Percentiles rank a stretch among this genome's conserved stretches.
These are phyloP conservation scores for Verticillium nubilum DNA, from an alignment of 2,329 filamentous ascomycete genomes.

Conservation along the genomic window DNA sequence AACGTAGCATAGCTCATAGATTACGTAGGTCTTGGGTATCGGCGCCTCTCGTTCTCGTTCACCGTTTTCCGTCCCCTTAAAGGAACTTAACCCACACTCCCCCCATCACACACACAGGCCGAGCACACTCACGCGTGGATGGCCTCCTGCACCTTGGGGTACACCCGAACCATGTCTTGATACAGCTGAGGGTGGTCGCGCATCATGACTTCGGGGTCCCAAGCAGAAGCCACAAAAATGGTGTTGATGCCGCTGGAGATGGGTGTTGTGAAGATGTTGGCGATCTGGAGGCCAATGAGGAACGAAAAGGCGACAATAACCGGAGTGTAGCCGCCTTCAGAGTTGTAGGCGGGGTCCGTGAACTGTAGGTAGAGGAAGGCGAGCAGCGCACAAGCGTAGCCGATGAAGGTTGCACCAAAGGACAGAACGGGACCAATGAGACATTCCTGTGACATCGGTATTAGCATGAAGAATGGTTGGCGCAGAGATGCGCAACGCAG, in stretches of 20 bases:
- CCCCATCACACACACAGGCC: neutral
- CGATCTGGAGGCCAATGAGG: constrained; percentile 84
- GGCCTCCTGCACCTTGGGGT: constrained; percentile 75
- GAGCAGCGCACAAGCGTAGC: constrained; percentile 73
- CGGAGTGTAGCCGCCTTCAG: constrained; percentile 60
- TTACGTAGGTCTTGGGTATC: neutral
- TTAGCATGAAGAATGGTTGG: neutral
- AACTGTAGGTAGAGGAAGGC: constrained; percentile 83
- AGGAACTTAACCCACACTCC: neutral
- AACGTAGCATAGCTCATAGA: neutral
- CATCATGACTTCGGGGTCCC: constrained; percentile 69
- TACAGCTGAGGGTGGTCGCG: constrained; percentile 79
- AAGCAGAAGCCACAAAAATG: constrained; percentile 75
- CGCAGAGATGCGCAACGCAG: neutral
- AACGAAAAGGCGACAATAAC: constrained; percentile 82
- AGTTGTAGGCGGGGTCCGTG: constrained; percentile 76
- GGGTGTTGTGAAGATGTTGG: constrained; percentile 84
- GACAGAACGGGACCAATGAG: constrained; percentile 69
- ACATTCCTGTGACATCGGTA: constrained; percentile 50
- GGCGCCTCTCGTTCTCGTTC: neutral
- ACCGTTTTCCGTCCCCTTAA: neutral
- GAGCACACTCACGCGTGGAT: constrained; percentile 53
- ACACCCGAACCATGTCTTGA: constrained; percentile 70
- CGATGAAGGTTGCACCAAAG: constrained; percentile 78
- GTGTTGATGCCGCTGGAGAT: constrained; percentile 86